Percentiles rank a stretch among this genome's conserved stretches.
Conservation (phyloP, 108 stramenopile genomes). For the Skeletonema grethae region DNA sequence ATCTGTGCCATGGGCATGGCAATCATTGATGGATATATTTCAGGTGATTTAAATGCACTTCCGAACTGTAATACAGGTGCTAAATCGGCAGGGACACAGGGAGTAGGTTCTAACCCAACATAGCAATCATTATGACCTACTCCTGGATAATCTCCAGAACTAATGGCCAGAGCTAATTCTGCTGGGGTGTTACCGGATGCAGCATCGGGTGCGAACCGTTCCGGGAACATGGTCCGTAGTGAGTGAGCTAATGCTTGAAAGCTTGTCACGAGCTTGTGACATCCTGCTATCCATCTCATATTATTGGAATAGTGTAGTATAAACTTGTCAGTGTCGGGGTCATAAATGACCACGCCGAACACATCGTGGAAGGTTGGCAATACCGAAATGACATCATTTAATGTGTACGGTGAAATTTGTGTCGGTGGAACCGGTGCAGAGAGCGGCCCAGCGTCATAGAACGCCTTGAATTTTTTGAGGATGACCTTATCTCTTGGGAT, state of each 20-base stretch:
- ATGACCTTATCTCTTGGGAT: neutral
- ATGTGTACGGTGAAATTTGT: slow-evolving; percentile 4
- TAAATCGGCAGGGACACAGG: neutral
- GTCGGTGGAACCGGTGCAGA: neutral
- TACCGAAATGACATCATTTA: slow-evolving; percentile 1
- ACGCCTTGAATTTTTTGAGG: neutral
- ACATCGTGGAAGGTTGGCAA: slow-evolving; percentile 10
- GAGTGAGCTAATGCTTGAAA: slow-evolving; percentile 17
- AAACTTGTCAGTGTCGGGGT: slow-evolving; percentile 12
- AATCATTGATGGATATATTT: slow-evolving; percentile 18
- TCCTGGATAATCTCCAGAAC: slow-evolving; percentile 26
- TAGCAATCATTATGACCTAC: slow-evolving; percentile 21
- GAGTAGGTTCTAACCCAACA: neutral
- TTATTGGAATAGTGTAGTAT: slow-evolving; percentile 24
- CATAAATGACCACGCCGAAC: slow-evolving; percentile 26
- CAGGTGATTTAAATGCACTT: slow-evolving; percentile 18
- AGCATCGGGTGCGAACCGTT: slow-evolving; percentile 13
- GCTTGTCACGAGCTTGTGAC: slow-evolving; percentile 28
- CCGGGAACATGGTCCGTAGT: slow-evolving; percentile 30
- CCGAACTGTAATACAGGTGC: slow-evolving; percentile 35
- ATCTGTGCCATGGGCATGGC: slow-evolving; percentile 38
- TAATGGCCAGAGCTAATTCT: slow-evolving; percentile 12
- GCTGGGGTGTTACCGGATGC: neutral
- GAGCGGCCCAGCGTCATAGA: neutral
- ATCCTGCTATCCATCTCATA: slow-evolving; percentile 32